These are phyloP conservation scores for Alternaria sp. DNA, from an alignment of 2,329 filamentous ascomycete species.

Conservation along the genomic window DNA sequence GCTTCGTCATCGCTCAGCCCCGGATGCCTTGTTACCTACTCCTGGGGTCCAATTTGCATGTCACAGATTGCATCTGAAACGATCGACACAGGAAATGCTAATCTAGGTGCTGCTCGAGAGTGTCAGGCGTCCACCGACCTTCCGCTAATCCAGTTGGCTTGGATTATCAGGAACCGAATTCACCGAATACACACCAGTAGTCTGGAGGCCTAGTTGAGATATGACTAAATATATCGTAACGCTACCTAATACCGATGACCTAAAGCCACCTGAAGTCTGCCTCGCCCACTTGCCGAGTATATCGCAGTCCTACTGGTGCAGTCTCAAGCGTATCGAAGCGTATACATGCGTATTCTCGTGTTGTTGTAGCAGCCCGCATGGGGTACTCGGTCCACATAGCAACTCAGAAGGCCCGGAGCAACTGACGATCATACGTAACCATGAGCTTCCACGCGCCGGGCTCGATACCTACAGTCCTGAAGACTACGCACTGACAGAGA, in stretches of 20 bases:
- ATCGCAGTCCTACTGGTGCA: background rate
- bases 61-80: background rate
- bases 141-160: background rate
- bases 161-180: background rate
- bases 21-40: conserved; percentile 6
- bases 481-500: background rate
- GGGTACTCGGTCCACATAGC: background rate
- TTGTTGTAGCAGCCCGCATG: background rate
- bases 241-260: background rate
- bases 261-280: background rate
- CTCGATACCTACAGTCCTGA: background rate
- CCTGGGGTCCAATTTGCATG: background rate
- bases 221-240: background rate
- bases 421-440: background rate
- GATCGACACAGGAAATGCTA: background rate
- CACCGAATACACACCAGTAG: background rate
- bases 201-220: background rate
- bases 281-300: background rate
- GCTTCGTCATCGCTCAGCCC: conserved; percentile 18
- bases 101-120: background rate
- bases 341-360: background rate
- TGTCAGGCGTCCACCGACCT: background rate
- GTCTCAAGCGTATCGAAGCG: background rate
- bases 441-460: background rate
- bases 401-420: background rate